Conservation (phyloP, 441 rosid species). For the Capsella rubella region DNA sequence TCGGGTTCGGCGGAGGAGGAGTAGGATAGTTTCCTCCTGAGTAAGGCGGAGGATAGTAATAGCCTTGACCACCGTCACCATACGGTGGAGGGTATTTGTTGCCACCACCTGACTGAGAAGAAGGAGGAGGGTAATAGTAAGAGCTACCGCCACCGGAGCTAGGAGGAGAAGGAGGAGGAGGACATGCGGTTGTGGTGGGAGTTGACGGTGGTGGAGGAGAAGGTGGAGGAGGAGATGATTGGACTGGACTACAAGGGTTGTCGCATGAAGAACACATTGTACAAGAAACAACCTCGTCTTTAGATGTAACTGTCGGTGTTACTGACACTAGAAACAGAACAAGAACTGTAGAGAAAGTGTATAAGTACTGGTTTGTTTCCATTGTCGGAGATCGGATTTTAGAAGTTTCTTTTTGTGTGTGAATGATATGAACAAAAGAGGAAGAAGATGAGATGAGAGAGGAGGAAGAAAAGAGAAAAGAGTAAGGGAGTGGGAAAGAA, state of each 20-base stretch:
- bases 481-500: constrained; percentile 1
- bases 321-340: constrained; percentile 31
- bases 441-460: constrained; percentile 4
- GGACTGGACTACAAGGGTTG: constrained; percentile 60
- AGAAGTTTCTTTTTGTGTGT: not conserved
- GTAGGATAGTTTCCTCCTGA: constrained; percentile 55
- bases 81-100: constrained; percentile 71
- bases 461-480: not conserved
- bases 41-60: constrained; percentile 71
- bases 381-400: constrained; percentile 32
- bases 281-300: constrained; percentile 76
- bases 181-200: constrained; percentile 54
- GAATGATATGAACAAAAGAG: constrained; percentile 16
- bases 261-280: constrained; percentile 90
- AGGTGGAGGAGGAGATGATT: constrained; percentile 61
- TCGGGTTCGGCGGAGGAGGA: constrained; percentile 93
- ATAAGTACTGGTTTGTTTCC: constrained; percentile 26
- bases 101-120: constrained; percentile 59
- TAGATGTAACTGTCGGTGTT: constrained; percentile 43
- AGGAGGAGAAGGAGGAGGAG: constrained; percentile 81
- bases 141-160: constrained; percentile 47
- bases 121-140: constrained; percentile 64
- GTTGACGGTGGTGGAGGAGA: constrained; percentile 55
- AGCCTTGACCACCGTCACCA: constrained; percentile 53
- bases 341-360: constrained; percentile 24